Evolutionary conservation across 805 yeast species (phyloP).

Genomic region (Wickerhamiella azymoides): DNA sequence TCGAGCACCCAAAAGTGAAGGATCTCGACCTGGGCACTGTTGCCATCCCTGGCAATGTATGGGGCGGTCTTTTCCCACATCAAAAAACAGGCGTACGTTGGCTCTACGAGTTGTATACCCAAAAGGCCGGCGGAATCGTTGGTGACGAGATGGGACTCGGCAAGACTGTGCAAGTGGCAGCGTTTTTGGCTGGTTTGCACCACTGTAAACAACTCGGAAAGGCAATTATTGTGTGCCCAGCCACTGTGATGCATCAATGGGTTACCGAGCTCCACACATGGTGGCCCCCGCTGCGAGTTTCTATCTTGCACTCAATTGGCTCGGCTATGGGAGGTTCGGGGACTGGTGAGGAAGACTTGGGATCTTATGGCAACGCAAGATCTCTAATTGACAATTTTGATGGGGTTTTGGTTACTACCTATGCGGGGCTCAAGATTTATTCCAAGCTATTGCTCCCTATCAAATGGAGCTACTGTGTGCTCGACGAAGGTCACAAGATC

Average conservation of each 20-base stretch:
- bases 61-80: slow-evolving; percentile 74
- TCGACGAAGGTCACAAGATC: slow-evolving; percentile 96
- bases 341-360: slow-evolving; percentile 33
- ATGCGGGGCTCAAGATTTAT: slow-evolving; percentile 69
- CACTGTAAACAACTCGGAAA: slow-evolving; percentile 59
- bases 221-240: slow-evolving; percentile 82
- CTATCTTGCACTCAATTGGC: slow-evolving; percentile 85
- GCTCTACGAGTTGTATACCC: slow-evolving; percentile 88
- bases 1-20: slow-evolving; percentile 55
- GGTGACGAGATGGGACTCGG: slow-evolving; percentile 99
- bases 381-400: slow-evolving; percentile 32
- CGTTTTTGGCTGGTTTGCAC: slow-evolving; percentile 83
- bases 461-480: slow-evolving; percentile 78
- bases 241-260: slow-evolving; percentile 94
- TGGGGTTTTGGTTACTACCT: slow-evolving; percentile 80
- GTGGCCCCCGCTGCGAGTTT: slow-evolving; percentile 93
- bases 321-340: slow-evolving; percentile 49
- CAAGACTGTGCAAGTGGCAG: slow-evolving; percentile 82
- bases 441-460: slow-evolving; percentile 46
- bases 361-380: slow-evolving; percentile 26
- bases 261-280: slow-evolving; percentile 89
- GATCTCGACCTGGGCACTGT: slow-evolving; percentile 24
- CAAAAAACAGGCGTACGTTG: slow-evolving; percentile 96
- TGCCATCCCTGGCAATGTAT: slow-evolving; percentile 79
- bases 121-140: slow-evolving; percentile 83